Conservation (phyloP, 768 basidiomycete species). For the Krasilnikovozyma curviuscula region DNA sequence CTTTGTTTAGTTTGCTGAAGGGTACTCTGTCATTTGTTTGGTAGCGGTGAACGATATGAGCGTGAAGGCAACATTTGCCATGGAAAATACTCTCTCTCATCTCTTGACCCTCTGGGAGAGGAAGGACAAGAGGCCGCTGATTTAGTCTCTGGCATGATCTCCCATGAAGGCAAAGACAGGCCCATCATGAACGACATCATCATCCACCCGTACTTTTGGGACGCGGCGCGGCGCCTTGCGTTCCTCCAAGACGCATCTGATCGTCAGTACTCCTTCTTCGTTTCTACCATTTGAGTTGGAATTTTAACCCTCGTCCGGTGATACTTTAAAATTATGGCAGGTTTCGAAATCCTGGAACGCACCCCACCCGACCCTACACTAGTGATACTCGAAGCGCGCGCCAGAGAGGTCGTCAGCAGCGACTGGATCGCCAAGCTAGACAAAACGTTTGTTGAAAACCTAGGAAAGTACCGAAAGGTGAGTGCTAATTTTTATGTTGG, state of each 20-base stretch:
- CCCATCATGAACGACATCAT: conserved; percentile 77
- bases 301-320: no score
- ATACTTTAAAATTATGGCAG: no score
- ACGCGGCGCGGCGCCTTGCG: conserved; percentile 56
- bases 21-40: no score
- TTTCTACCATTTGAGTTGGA: no score
- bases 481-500: not conserved
- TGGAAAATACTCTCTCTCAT: conserved; percentile 49
- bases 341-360: conserved; percentile 88
- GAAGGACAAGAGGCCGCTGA: conserved; percentile 80
- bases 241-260: conserved; percentile 98
- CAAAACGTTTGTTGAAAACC: conserved; percentile 73
- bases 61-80: conserved; percentile 75
- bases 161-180: conserved; percentile 49
- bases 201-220: conserved; percentile 94
- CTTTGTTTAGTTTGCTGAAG: not conserved
- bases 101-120: conserved; percentile 65
- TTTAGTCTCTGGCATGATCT: conserved; percentile 59
- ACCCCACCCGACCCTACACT: conserved; percentile 68
- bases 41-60: conserved; percentile 63
- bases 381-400: conserved; percentile 50
- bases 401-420: conserved; percentile 50
- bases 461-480: conserved; percentile 81
- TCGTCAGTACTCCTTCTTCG: conserved; percentile 30
- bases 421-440: conserved; percentile 82